Base-by-base conservation (phyloP, 345 rosid genomes). In the Nephelium lappaceum region DNA sequence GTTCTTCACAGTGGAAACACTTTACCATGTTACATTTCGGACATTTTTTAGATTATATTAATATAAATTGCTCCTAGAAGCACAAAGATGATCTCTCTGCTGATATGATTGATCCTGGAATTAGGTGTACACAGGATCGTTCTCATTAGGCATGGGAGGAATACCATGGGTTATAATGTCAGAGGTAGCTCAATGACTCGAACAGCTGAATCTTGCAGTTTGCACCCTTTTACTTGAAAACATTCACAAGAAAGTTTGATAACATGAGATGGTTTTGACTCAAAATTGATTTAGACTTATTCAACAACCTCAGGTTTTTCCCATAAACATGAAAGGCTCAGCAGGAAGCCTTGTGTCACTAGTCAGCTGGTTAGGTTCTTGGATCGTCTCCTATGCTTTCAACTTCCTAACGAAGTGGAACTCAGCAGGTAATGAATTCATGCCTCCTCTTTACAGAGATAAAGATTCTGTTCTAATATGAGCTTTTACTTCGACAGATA, bases 301-400 rank as follows among this genome's bases (percentile, higher is more conserved):
- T 66, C n/a, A 7, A 19, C 19, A 39, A 55, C 77, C 63, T 75
- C 80, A 95, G 97, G 87, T 95, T 73, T 93, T 94, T 73, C 97
- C 97, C 1, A 92, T 93, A 81, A 91, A 91, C 81, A 85, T 92
- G 86, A 95, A 92, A 75, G 98, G 92, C 5, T 85, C 93, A 49
- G 95, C 97, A 42, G 98, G 97, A 71, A 95, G 97, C 81, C 85
- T 95, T 5, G 93, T 94, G 87, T 88, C 93, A 60, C 69, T 95
- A 58, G 89, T 91, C 24, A 93, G 90, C 84, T 93, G 98, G 98
- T 81, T 90, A 41, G 89, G 91, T 38, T 89, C 95, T 73, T 93
- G 97, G 98, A 86, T 93, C 27, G 74, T 92, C 62, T 79, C 98
- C 63, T 95, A 78, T 51, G 67, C 91, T 42, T 91, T 93, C 81